Evolutionary conservation across 371 early-diverging fungal species (phyloP), one percentile per base, ranked within the genome.

Genomic region (Mortierella sp.): DNA sequence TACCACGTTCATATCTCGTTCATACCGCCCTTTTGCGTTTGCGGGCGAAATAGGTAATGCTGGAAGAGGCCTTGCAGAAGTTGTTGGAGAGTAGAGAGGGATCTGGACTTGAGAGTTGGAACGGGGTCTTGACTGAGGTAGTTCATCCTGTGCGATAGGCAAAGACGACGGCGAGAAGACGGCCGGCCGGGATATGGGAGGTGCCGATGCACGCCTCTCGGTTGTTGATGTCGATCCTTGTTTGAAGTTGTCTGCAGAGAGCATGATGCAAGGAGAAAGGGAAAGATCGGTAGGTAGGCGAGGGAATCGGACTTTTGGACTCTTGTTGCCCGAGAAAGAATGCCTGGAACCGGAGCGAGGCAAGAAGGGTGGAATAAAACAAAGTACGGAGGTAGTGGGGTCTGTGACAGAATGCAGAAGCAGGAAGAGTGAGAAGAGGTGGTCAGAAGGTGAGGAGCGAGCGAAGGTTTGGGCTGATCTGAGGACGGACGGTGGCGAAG

Each of bases 171-270:
- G 51, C 24, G 64, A 62, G 23, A 43, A 51, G 13, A 47, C 28
- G 43, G 54, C 26, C 16, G 50, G 48, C 0, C 60, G 70, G 14
- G 59, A 42, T 2, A 45, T 41, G 18, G 64, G 59, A 10, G 70
- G 70, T 16, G 70, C 70, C n/a, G 70, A 70, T 19, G 58, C 64
- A 1, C 70, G 54, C 23, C 54, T 52, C 12, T 55, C 60, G 2
- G 53, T 21, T 21, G 2, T 26, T 2, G 57, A 19, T 24, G 54
- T 38, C n/a, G 24, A 2, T 28, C 55, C 53, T 24, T 41, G 51
- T 23, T 63, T 69, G 28, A 23, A 6, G 56, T 46, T 58, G 27
- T 28, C 13, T 2, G 71, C 23, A 23, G 64, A 64, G 6, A 46
- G 56, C 18, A 64, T 54, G 64, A 70, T 70, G 55, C 4, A 48